phyloP scores from a whole-genome alignment of 768 basidiomycete species.

The Psilocybe azurescens region DNA sequence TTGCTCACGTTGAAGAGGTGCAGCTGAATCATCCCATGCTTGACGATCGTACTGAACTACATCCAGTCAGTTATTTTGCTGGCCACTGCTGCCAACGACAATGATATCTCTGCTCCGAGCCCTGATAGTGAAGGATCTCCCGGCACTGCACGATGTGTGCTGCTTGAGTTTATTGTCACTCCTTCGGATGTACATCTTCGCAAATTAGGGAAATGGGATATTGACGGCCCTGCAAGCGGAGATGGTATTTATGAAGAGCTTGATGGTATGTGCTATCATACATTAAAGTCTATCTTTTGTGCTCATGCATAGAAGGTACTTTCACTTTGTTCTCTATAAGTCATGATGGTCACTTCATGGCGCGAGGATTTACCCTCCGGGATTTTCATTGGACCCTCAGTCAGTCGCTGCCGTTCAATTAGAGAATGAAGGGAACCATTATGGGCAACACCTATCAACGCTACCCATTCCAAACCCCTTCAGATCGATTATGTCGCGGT shows the following conservation, averaged over 20 bases:
- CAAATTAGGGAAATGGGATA: constrained; percentile 58
- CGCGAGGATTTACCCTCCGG: constrained; percentile 44
- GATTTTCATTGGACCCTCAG: constrained; percentile 19
- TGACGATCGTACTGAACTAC: constrained; percentile 15
- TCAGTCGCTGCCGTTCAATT: constrained; percentile 21
- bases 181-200: constrained; percentile 44
- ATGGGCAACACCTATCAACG: constrained; percentile 39
- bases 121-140: constrained; percentile 36
- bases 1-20: constrained; percentile 47
- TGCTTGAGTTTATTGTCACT: constrained; percentile 42
- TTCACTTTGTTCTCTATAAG: constrained; percentile 47
- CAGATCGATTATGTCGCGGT: constrained; percentile 56
- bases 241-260: constrained; percentile 49
- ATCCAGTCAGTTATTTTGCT: constrained; percentile 47
- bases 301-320: constrained; percentile 31
- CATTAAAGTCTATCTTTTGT: neutral
- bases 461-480: constrained; percentile 62
- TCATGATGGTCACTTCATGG: constrained; percentile 48
- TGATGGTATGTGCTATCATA: constrained; percentile 47
- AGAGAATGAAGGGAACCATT: constrained; percentile 32
- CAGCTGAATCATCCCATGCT: constrained; percentile 11
- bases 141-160: constrained; percentile 43
- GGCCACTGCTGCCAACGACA: constrained; percentile 50
- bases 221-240: constrained; percentile 52
- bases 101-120: constrained; percentile 34